Conservation (phyloP, 1,284 basidiomycete species). For the Schizophyllum amplum region DNA sequence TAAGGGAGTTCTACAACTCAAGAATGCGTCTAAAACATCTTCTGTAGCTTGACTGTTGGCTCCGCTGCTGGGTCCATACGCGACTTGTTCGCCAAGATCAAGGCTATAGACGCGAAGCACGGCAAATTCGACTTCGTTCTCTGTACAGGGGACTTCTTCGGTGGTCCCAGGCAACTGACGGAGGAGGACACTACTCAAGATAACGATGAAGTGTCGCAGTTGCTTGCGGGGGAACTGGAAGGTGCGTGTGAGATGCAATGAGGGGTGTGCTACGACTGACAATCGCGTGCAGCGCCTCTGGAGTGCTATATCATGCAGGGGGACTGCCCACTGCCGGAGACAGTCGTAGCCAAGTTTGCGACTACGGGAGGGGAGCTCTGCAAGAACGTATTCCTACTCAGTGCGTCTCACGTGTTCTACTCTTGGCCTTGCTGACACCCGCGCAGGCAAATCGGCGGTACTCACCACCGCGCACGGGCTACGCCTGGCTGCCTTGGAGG, state of each 20-base stretch:
- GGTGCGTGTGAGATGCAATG: constrained; percentile 30
- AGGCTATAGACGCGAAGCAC: constrained; percentile 85
- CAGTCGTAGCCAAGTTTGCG: constrained; percentile 66
- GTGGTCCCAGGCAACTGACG: constrained; percentile 20
- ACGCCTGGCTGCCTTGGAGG: constrained; percentile 85
- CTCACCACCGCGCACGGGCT: constrained; percentile 80
- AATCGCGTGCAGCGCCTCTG: constrained; percentile 54
- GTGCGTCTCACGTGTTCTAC: constrained; percentile 36
- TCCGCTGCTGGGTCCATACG: constrained; percentile 73
- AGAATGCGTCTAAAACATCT: too few relatives aligned
- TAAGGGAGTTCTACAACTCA: too few relatives aligned
- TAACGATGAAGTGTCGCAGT: constrained; percentile 43
- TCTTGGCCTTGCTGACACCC: background rate
- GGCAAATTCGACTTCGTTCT: constrained; percentile 90
- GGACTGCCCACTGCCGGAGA: constrained; percentile 60
- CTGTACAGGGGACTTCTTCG: constrained; percentile 89
- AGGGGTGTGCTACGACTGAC: background rate
- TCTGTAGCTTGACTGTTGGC: constrained; percentile 84
- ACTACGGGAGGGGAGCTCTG: constrained; percentile 73
- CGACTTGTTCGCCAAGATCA: constrained; percentile 75
- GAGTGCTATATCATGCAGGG: constrained; percentile 93
- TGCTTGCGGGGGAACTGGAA: constrained; percentile 61
- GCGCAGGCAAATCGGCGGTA: constrained; percentile 73
- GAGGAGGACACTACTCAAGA: constrained; percentile 27
- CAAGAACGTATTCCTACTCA: constrained; percentile 77